phyloP scores from a whole-genome alignment of 352 stramenopile species.

The Globisporangium takayamanum region DNA sequence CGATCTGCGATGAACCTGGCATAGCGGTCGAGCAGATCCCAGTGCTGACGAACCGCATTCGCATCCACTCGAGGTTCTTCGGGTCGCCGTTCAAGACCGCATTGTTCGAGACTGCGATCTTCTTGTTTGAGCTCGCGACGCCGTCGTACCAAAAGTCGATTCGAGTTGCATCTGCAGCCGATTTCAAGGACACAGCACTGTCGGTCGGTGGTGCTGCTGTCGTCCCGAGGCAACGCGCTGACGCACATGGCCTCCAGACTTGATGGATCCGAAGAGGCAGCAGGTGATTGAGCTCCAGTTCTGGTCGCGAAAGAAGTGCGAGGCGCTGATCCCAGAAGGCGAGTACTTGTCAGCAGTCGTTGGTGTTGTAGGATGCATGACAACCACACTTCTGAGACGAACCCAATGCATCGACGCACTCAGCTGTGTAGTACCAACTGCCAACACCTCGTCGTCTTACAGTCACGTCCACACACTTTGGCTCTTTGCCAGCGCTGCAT shows the following conservation, averaged over 20 bases:
- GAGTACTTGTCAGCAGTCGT: no score
- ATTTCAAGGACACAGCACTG: background rate
- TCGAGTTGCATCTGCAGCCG: background rate
- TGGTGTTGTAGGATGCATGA: no score
- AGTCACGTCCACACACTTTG: no score
- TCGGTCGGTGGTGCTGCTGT: no score
- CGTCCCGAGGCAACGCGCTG: no score
- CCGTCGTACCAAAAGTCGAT: background rate
- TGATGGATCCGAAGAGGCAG: no score
- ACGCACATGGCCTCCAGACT: no score
- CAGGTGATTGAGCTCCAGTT: background rate
- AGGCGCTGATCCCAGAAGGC: background rate
- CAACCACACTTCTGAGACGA: no score
- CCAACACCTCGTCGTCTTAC: no score
- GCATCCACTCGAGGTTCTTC: slow-evolving; percentile 18
- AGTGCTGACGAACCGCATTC: slow-evolving; percentile 15
- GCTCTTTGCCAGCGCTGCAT: no score
- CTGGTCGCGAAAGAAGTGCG: slow-evolving; percentile 7
- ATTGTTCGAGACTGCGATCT: slow-evolving; percentile 14
- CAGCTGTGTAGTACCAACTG: no score
- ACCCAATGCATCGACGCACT: no score
- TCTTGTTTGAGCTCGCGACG: slow-evolving; percentile 9
- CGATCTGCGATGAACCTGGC: background rate
- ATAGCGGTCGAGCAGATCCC: slow-evolving; percentile 8
- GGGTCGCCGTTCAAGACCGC: slow-evolving; percentile 1